phyloP scores from a whole-genome alignment of 169 alveolate species.

The Plasmodium falciparum region DNA sequence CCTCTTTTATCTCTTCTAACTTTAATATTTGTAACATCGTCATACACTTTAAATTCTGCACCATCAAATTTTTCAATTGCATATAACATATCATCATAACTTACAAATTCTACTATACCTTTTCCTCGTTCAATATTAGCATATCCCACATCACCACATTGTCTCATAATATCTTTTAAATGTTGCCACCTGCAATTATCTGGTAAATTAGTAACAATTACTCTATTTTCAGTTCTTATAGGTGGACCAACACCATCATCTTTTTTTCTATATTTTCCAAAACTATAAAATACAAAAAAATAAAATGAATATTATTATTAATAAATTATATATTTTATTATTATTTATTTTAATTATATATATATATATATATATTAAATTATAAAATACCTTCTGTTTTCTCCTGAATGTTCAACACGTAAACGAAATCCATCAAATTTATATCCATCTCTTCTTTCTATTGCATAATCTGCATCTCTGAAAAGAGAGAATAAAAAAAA shows the following conservation, averaged over 20 bases:
- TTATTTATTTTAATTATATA: not conserved
- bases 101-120: constrained; percentile 83
- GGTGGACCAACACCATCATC: constrained; percentile 74
- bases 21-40: constrained; percentile 76
- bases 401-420: constrained; percentile 87
- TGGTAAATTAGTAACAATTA: constrained; percentile 85
- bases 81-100: constrained; percentile 82
- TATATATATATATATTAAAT: not conserved
- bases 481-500: constrained; percentile 3
- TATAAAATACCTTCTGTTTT: constrained; percentile 37
- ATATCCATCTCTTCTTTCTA: constrained; percentile 82
- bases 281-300: constrained; percentile 33
- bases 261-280: constrained; percentile 68
- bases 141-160: constrained; percentile 88
- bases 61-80: constrained; percentile 85
- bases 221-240: constrained; percentile 84
- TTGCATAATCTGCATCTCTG: constrained; percentile 87
- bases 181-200: constrained; percentile 89
- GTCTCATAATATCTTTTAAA: constrained; percentile 88
- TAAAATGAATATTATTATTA: not conserved
- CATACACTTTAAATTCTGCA: constrained; percentile 81
- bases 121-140: constrained; percentile 84
- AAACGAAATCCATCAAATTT: constrained; percentile 81
- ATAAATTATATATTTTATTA: not conserved
- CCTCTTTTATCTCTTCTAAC: constrained; percentile 67